These are phyloP conservation scores for Onygena corvina DNA, from an alignment of 2,329 filamentous ascomycete species.

Conservation along the genomic window DNA sequence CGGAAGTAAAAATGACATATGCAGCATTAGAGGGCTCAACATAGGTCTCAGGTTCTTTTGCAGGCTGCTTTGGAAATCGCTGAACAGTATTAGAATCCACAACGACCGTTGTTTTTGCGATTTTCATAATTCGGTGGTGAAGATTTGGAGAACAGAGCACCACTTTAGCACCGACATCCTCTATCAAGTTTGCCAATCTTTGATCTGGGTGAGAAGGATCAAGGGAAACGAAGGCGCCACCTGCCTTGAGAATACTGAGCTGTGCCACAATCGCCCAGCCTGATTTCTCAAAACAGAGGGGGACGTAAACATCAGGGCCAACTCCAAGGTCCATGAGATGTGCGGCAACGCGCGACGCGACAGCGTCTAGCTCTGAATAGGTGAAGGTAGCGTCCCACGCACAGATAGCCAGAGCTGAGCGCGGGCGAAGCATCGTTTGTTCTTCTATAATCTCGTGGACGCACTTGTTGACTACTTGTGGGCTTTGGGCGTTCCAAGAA, in stretches of 20 bases:
- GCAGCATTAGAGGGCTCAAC: slow-evolving; percentile 31
- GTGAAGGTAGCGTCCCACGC: slow-evolving; percentile 25
- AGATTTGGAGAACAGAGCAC: slow-evolving; percentile 26
- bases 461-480: slow-evolving; percentile 24
- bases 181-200: slow-evolving; percentile 26
- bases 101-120: slow-evolving; percentile 21
- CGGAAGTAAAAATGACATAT: slow-evolving; percentile 51
- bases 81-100: slow-evolving; percentile 22
- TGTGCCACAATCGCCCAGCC: slow-evolving; percentile 33
- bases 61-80: slow-evolving; percentile 19
- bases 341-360: slow-evolving; percentile 28
- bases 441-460: slow-evolving; percentile 29
- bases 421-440: slow-evolving; percentile 26
- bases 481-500: slow-evolving; percentile 25
- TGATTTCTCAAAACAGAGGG: slow-evolving; percentile 35
- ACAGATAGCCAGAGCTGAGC: slow-evolving; percentile 17
- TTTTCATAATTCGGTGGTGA: slow-evolving; percentile 21
- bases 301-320: slow-evolving; percentile 29
- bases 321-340: slow-evolving; percentile 30
- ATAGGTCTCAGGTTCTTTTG: slow-evolving; percentile 12
- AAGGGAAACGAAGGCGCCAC: slow-evolving; percentile 33
- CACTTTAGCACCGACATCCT: slow-evolving; percentile 25
- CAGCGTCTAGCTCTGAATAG: slow-evolving; percentile 27
- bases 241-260: slow-evolving; percentile 32
- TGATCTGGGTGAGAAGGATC: slow-evolving; percentile 32